These are phyloP conservation scores for Cymbidium sinense DNA, from an alignment of 106 monocot genomes.

Conservation along the genomic window DNA sequence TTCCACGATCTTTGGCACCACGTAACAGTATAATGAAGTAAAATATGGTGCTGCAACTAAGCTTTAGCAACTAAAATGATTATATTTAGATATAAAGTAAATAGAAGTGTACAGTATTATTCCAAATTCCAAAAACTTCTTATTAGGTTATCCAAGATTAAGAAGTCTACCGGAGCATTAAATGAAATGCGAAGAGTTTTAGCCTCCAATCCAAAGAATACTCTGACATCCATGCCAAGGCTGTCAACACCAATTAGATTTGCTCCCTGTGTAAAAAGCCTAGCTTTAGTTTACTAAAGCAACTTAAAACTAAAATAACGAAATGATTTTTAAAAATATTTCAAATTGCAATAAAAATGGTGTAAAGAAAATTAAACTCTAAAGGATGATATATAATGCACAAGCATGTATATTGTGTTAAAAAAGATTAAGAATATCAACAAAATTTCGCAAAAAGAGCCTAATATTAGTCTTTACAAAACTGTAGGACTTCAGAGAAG, in stretches of 20 bases:
- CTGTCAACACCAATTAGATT: slow-evolving; percentile 70
- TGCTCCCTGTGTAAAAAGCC: slow-evolving; percentile 40
- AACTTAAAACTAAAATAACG: slow-evolving; percentile 1
- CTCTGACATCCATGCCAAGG: slow-evolving; percentile 80
- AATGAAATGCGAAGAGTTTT: slow-evolving; percentile 73
- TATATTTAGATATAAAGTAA: not conserved
- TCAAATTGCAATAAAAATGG: not conserved
- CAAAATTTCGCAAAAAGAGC: not conserved
- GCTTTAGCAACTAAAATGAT: not conserved
- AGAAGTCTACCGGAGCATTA: slow-evolving; percentile 46
- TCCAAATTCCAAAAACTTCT: not conserved
- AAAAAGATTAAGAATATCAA: not conserved
- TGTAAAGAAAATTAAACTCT: not conserved
- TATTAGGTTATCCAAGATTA: not conserved
- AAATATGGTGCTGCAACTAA: not conserved
- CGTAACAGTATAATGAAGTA: not conserved
- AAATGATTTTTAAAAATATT: not conserved
- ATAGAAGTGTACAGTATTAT: not conserved
- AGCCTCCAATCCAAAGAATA: slow-evolving; percentile 49
- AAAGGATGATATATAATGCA: not conserved
- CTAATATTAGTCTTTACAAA: not conserved
- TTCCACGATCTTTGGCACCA: not conserved
- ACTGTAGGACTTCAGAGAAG: not conserved
- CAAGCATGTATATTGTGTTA: not conserved
- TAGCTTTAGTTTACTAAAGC: not conserved